These are phyloP conservation scores for Penicillium sp. DNA, from an alignment of 2,329 filamentous ascomycete genomes.

Conservation along the genomic window DNA sequence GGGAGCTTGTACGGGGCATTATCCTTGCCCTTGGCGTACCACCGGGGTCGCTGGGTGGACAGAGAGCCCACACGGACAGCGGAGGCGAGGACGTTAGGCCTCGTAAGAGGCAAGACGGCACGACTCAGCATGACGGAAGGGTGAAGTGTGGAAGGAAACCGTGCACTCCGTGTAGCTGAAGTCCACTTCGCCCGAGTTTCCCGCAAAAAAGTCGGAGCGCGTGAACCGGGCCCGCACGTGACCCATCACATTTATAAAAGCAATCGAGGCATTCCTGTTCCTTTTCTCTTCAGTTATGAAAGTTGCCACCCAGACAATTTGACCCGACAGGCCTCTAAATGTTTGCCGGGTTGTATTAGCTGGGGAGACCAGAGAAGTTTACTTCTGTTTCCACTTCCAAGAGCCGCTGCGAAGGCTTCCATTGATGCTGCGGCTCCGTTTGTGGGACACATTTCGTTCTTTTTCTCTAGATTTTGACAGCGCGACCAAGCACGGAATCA, in stretches of 20 bases:
- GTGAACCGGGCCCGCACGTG: conserved; percentile 17
- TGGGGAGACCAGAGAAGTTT: conserved; percentile 48
- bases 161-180: conserved; percentile 18
- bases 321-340: conserved; percentile 53
- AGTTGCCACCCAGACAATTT: conserved; percentile 61
- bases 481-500: background rate
- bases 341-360: conserved; percentile 60
- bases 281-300: conserved; percentile 41
- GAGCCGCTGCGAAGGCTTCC: conserved; percentile 49
- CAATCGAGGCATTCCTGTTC: conserved; percentile 2
- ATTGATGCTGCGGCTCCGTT: conserved; percentile 51
- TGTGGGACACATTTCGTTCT: conserved; percentile 43
- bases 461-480: conserved; percentile 6
- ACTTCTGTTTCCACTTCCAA: conserved; percentile 46
- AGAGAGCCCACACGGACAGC: conserved; percentile 35
- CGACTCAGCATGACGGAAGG: conserved; percentile 44
- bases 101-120: conserved; percentile 45
- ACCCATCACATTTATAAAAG: conserved; percentile 22
- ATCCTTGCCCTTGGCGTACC: conserved; percentile 39
- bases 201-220: conserved; percentile 33
- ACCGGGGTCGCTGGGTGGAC: conserved; percentile 36
- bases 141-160: conserved; percentile 6
- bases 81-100: conserved; percentile 40
- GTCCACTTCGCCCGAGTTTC: conserved; percentile 11
- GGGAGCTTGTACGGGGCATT: conserved; percentile 37